Percentiles rank a stretch among this genome's conserved stretches.
Conservation (phyloP, 176 grass and related monocot species). For the Pontederia crassipes region DNA sequence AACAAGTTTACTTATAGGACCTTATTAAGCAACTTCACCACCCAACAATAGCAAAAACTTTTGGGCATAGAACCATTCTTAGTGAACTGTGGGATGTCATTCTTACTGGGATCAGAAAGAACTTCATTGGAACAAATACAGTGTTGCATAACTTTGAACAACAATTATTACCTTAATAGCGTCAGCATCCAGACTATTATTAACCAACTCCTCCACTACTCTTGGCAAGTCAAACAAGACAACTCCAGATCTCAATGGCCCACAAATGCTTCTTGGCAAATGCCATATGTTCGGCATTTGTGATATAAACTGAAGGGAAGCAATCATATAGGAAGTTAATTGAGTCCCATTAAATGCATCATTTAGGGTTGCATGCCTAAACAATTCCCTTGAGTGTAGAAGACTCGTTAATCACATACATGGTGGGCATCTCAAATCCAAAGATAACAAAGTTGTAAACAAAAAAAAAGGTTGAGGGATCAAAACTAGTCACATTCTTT, state of each 20-base stretch:
- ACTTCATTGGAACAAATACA: no score
- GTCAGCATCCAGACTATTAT: conserved; percentile 82
- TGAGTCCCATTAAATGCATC: not conserved
- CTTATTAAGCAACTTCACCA: not conserved
- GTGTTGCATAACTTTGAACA: not conserved
- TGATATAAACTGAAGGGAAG: conserved; percentile 1
- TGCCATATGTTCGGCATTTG: conserved; percentile 59
- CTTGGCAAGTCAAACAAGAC: conserved; percentile 65
- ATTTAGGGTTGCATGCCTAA: no score
- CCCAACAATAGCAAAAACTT: no score
- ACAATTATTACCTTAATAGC: conserved; percentile 41
- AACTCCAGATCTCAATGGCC: conserved; percentile 53
- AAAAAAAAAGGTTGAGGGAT: no score
- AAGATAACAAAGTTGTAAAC: no score
- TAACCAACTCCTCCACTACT: conserved; percentile 75
- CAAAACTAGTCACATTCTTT: no score
- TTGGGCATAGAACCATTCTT: no score
- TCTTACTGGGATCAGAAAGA: conserved; percentile 6
- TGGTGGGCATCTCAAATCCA: no score
- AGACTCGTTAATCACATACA: no score
- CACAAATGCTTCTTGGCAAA: conserved; percentile 44
- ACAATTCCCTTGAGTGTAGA: no score
- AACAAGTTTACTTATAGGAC: no score
- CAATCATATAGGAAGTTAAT: conserved; percentile 6
- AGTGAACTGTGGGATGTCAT: no score